Conservation (phyloP, 2,329 filamentous ascomycete species). For the Coniochaeta ligniaria region DNA sequence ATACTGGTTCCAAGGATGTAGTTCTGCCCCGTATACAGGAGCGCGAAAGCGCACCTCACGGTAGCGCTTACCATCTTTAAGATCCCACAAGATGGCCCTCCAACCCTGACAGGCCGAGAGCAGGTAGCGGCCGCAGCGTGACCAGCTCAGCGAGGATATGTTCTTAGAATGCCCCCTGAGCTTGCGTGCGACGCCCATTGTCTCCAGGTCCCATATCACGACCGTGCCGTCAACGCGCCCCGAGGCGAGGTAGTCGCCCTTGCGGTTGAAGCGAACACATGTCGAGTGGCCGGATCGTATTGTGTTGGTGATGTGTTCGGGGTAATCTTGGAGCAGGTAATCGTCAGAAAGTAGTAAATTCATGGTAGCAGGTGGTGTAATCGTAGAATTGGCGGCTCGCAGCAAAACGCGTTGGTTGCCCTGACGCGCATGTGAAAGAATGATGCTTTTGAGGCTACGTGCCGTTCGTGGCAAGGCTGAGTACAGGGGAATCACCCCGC, state of each 20-base stretch:
- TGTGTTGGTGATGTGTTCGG: constrained; percentile 80
- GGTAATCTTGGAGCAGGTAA: constrained; percentile 71
- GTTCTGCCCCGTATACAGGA: constrained; percentile 90
- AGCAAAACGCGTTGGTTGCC: background rate
- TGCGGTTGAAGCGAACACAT: constrained; percentile 80
- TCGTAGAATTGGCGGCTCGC: background rate
- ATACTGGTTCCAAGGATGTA: constrained; percentile 86
- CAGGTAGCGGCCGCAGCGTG: constrained; percentile 80
- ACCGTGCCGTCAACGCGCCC: constrained; percentile 92
- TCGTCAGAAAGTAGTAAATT: constrained; percentile 56
- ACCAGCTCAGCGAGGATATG: constrained; percentile 95
- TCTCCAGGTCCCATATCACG: constrained; percentile 95
- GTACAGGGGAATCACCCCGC: constrained; percentile 4
- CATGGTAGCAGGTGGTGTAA: constrained; percentile 29
- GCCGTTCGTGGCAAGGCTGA: constrained; percentile 9
- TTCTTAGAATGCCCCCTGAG: constrained; percentile 87
- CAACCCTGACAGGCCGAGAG: constrained; percentile 92
- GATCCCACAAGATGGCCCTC: constrained; percentile 94
- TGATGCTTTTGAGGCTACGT: background rate
- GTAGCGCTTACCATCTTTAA: constrained; percentile 61
- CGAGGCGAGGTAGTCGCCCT: constrained; percentile 89
- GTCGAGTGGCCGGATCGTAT: constrained; percentile 66
- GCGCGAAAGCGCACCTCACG: constrained; percentile 87
- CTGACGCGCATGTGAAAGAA: background rate
- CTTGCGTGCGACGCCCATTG: constrained; percentile 92